Percentiles rank a stretch among this genome's conserved stretches.
Evolutionary conservation across 306 rosid genomes (phyloP).

Genomic region (Vigna nakashimae): DNA sequence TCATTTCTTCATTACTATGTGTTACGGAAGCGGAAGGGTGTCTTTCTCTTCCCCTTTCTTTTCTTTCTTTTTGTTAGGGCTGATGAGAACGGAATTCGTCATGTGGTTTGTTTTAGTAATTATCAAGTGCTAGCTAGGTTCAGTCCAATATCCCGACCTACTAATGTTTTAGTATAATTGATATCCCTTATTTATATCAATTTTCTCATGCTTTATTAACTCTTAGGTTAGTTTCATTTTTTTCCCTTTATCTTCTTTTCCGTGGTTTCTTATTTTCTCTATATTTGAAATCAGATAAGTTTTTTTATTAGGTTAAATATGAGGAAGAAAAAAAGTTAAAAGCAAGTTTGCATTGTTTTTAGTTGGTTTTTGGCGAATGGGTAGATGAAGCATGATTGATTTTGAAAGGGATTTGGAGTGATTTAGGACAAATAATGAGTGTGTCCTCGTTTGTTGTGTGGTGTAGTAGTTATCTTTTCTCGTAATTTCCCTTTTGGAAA

Average conservation of each 20-base stretch:
- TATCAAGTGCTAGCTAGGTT: constrained; percentile 5
- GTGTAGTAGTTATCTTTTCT: constrained; percentile 5
- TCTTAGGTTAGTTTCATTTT: not conserved
- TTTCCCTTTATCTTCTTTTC: too few species aligned
- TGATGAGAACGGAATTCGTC: not conserved
- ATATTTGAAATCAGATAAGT: too few species aligned
- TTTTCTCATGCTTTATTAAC: not conserved
- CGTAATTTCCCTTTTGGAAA: constrained; percentile 43
- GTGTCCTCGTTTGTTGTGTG: constrained; percentile 17
- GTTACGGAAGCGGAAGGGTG: constrained; percentile 18
- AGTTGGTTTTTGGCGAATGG: too few species aligned
- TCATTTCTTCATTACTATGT: not conserved
- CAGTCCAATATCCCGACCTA: constrained; percentile 10
- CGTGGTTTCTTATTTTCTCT: too few species aligned
- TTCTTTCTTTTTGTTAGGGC: not conserved
- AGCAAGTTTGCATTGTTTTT: not conserved
- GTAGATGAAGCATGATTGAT: not conserved
- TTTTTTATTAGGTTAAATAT: not conserved
- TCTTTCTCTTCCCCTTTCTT: not conserved
- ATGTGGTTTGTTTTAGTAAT: constrained; percentile 28
- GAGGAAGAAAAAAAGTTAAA: not conserved
- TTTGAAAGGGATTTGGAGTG: too few species aligned
- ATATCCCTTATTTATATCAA: not conserved
- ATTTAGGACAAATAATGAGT: not conserved
- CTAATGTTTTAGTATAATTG: constrained; percentile 17